These are phyloP conservation scores for Exophiala sideris DNA, from an alignment of 2,329 filamentous ascomycete genomes.

Conservation along the genomic window DNA sequence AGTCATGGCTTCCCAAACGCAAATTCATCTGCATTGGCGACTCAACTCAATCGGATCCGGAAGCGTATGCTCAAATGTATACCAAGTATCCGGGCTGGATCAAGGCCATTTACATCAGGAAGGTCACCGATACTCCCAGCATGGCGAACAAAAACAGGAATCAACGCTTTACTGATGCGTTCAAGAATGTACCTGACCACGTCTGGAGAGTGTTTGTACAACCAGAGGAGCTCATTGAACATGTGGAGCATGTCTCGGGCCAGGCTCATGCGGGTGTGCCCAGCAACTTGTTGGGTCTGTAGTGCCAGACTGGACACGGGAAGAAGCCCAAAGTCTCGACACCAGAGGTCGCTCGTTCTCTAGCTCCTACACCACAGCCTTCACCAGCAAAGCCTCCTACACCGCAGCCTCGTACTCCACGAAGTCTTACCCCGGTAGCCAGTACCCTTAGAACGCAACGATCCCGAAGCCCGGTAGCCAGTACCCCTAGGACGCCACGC, in stretches of 20 bases:
- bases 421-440: not conserved
- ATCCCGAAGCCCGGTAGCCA: too few species aligned
- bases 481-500: too few species aligned
- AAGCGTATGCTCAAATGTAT: conserved; percentile 79
- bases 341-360: not conserved
- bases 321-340: conserved; percentile 7
- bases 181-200: conserved; percentile 65
- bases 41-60: conserved; percentile 86
- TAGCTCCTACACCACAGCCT: conserved; percentile 8
- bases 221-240: conserved; percentile 59
- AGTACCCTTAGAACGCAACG: too few species aligned
- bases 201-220: conserved; percentile 82
- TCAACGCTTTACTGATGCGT: conserved; percentile 77
- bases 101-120: conserved; percentile 78
- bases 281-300: conserved; percentile 16
- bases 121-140: conserved; percentile 71
- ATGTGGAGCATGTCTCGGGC: conserved; percentile 25
- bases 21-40: conserved; percentile 85
- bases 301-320: conserved; percentile 20
- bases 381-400: not conserved
- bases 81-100: conserved; percentile 71
- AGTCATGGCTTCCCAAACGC: conserved; percentile 71
- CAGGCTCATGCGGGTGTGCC: conserved; percentile 20
- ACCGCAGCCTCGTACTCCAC: conserved; percentile 10
- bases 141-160: conserved; percentile 72